Conservation (phyloP, 768 basidiomycete genomes). For the Xerocomellus intermedius region DNA sequence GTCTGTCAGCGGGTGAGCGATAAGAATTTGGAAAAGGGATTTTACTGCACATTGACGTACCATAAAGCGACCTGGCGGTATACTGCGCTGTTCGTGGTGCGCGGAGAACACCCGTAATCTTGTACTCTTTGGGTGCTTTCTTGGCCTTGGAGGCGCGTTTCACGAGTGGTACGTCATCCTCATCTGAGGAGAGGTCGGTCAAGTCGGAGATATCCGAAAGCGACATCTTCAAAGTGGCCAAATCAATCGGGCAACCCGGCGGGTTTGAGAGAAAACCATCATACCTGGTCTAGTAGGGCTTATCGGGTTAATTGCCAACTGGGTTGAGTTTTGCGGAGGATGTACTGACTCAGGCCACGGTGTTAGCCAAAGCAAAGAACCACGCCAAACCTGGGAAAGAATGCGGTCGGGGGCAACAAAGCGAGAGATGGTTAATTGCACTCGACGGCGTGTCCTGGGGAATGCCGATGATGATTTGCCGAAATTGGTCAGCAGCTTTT, state of each 20-base stretch:
- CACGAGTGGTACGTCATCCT: constrained; percentile 33
- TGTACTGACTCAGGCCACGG: neutral
- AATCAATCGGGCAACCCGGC: neutral
- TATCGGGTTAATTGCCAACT: neutral
- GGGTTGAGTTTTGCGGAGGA: neutral
- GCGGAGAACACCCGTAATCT: constrained; percentile 32
- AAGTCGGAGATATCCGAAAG: constrained; percentile 46
- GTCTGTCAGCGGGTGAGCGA: constrained; percentile 32
- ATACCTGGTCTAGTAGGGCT: neutral
- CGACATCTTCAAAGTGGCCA: constrained; percentile 24
- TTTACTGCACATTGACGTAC: constrained; percentile 27
- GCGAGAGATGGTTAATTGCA: neutral
- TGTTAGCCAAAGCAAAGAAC: neutral
- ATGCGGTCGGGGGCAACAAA: neutral
- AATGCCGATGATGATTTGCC: constrained; percentile 9
- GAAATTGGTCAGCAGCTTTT: constrained; percentile 14
- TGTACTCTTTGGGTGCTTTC: constrained; percentile 31
- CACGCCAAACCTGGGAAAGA: neutral
- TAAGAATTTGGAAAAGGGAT: neutral
- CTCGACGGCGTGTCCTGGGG: neutral
- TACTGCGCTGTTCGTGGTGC: constrained; percentile 41
- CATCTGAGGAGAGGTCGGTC: constrained; percentile 45
- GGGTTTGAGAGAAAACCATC: neutral
- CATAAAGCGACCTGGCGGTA: constrained; percentile 43
- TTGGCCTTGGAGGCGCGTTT: constrained; percentile 20